phyloP scores from a whole-genome alignment of 2,329 filamentous ascomycete genomes.

The Trichoderma sp. region DNA sequence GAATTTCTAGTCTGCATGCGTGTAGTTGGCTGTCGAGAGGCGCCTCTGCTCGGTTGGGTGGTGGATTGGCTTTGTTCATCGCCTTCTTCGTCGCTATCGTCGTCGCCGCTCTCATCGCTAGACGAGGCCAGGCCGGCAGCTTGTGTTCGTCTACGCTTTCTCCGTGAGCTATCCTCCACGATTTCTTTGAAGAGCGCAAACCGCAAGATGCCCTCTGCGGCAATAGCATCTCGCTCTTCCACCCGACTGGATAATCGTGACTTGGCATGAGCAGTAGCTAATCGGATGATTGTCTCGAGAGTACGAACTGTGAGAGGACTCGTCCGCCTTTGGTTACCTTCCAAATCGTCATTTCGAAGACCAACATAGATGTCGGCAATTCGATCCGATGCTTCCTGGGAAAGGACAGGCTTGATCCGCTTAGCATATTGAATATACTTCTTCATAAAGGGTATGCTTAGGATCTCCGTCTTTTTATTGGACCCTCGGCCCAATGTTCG shows the following conservation, averaged over 20 bases:
- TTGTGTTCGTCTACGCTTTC: conserved; percentile 75
- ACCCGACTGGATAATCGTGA: conserved; percentile 83
- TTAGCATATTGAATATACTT: conserved; percentile 99
- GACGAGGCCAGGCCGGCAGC: conserved; percentile 56
- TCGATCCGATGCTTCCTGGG: conserved; percentile 87
- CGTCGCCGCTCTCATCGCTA: conserved; percentile 59
- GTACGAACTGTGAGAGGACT: conserved; percentile 97
- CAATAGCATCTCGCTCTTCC: conserved; percentile 83
- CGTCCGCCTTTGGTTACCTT: conserved; percentile 89
- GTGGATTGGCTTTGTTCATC: conserved; percentile 62
- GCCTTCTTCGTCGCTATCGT: conserved; percentile 55
- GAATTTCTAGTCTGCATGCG: conserved; percentile 22
- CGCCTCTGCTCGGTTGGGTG: conserved; percentile 46
- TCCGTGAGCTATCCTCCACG: conserved; percentile 73
- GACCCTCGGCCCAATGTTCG: conserved; percentile 72
- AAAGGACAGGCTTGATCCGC: conserved; percentile 85
- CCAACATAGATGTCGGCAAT: conserved; percentile 91
- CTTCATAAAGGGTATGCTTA: conserved; percentile 98
- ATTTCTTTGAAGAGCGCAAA: conserved; percentile 99
- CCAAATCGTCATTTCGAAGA: conserved; percentile 92
- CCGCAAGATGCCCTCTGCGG: conserved; percentile 85
- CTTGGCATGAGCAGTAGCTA: conserved; percentile 95
- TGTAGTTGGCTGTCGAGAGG: conserved; percentile 34
- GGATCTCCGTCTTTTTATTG: conserved; percentile 77
- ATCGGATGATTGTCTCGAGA: conserved; percentile 95